Evolutionary conservation across 2,329 filamentous ascomycete genomes (phyloP).

Genomic region (Phialocephala subalpina): DNA sequence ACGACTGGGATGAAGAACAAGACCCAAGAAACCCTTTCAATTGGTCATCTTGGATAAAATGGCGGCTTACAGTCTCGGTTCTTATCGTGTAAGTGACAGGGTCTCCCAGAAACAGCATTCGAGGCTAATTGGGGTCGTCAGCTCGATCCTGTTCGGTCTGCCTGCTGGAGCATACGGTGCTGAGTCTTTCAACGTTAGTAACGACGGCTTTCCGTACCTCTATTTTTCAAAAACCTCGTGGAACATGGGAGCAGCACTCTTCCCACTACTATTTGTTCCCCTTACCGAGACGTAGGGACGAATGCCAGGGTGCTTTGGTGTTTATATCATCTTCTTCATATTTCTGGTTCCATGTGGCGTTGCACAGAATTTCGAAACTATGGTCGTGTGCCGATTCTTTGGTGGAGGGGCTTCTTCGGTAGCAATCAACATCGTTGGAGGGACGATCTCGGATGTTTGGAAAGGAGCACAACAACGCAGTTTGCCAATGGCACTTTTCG

Average conservation of each 20-base stretch:
- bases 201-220: conserved; percentile 48
- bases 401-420: conserved; percentile 39
- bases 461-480: conserved; percentile 37
- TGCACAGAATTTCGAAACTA: conserved; percentile 43
- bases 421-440: conserved; percentile 28
- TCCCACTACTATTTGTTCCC: conserved; percentile 49
- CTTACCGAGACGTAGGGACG: conserved; percentile 50
- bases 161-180: conserved; percentile 37
- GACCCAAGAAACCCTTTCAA: conserved; percentile 49
- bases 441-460: conserved; percentile 34
- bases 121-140: conserved; percentile 42
- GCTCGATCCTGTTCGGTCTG: conserved; percentile 49
- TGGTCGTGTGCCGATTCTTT: conserved; percentile 42
- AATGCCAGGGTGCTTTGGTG: conserved; percentile 37
- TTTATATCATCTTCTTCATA: conserved; percentile 40
- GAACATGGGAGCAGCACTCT: conserved; percentile 51
- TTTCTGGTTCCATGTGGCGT: conserved; percentile 43
- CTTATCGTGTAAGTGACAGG: conserved; percentile 9
- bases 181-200: conserved; percentile 46
- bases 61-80: conserved; percentile 34
- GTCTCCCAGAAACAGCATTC: conserved; percentile 28
- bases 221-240: conserved; percentile 51
- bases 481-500: conserved; percentile 55
- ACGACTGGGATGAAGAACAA: conserved; percentile 42
- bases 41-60: conserved; percentile 47